These are phyloP conservation scores for Boletus subparvulus DNA, from an alignment of 768 basidiomycete genomes.

Conservation along the genomic window DNA sequence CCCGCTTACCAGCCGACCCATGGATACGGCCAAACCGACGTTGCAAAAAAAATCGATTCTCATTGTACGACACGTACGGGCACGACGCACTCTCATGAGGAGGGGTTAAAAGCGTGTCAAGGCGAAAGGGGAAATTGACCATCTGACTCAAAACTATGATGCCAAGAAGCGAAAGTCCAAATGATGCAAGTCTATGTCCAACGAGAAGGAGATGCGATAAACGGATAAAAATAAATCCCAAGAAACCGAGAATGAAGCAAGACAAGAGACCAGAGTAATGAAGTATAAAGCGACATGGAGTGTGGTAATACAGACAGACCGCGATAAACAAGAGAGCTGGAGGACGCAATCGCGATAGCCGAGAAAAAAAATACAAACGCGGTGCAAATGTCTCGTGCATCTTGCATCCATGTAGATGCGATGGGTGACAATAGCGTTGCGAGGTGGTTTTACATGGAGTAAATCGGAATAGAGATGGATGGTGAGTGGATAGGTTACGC, in stretches of 20 bases:
- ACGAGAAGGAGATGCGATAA: not conserved
- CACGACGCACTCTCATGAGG: no score
- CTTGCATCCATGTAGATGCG: not conserved
- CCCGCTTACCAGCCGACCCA: no score
- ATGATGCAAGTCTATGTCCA: not conserved
- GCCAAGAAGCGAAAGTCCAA: not conserved
- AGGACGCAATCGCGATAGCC: not conserved
- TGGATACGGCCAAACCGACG: no score
- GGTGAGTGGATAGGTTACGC: slow-evolving; percentile 2
- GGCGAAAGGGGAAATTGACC: not conserved
- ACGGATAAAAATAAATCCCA: not conserved
- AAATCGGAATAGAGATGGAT: not conserved
- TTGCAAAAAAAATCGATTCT: no score
- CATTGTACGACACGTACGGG: no score
- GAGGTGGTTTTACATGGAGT: not conserved
- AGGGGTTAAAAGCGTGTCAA: no score
- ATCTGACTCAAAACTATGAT: not conserved
- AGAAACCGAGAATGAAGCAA: not conserved
- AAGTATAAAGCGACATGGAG: not conserved
- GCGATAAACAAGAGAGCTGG: not conserved
- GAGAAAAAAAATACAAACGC: not conserved
- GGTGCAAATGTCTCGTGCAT: not conserved
- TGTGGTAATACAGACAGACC: not conserved
- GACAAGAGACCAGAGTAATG: not conserved
- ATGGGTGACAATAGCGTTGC: not conserved